phyloP scores from a whole-genome alignment of 2,329 filamentous ascomycete genomes.

The Neopestalotiopsis clavispora region DNA sequence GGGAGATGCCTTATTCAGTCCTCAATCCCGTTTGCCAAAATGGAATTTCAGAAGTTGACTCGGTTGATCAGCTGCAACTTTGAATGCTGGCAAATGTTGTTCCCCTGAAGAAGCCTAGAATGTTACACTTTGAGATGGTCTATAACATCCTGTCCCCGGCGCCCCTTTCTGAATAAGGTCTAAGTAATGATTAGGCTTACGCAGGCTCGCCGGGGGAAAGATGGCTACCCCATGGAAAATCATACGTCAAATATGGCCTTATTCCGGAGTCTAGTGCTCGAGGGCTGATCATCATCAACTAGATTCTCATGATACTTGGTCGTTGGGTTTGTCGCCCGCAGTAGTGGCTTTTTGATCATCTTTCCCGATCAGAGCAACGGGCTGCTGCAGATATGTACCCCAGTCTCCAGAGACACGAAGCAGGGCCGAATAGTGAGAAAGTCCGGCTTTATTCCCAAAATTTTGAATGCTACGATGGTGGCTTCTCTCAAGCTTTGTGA shows the following conservation, averaged over 20 bases:
- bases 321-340: background rate
- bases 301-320: background rate
- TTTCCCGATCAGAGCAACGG: too few species aligned
- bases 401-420: too few species aligned
- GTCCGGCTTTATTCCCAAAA: too few species aligned
- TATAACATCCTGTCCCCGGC: background rate
- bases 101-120: background rate
- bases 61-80: background rate
- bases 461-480: too few species aligned
- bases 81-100: background rate
- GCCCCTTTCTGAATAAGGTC: background rate
- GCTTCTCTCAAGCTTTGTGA: too few species aligned
- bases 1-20: constrained; percentile 1
- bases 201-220: background rate
- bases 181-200: constrained; percentile 1
- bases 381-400: too few species aligned
- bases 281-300: background rate
- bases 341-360: too few species aligned
- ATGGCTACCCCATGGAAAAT: background rate
- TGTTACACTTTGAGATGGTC: background rate
- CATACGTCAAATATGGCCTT: background rate
- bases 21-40: background rate
- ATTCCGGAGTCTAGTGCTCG: too few species aligned
- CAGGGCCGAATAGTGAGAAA: too few species aligned
- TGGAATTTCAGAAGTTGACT: background rate